Evolutionary conservation across 345 rosid genomes (phyloP), one percentile per base, ranked within the genome.

Genomic region (Gynandropsis gynandra): DNA sequence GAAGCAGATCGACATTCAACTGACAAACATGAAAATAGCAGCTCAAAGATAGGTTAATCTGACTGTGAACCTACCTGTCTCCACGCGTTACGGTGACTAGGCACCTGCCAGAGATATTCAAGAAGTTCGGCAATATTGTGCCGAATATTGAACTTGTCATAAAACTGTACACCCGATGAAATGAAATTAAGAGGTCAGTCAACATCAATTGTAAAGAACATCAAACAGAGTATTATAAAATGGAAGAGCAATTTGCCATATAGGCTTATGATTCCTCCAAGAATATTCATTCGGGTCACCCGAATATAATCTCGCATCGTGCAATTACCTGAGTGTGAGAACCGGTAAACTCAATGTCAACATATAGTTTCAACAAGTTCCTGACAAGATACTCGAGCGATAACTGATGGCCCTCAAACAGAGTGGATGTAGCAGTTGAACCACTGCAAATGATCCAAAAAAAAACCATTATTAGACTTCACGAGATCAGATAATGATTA

Each of bases 341-440:
- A 52, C 99, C 97, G 4, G 95, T 93, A 81, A 93, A 88, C 80
- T 93, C 99, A 54, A 93, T 93, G 68, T 93, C 99, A 66, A 93
- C 99, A 81, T 93, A 93, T 39, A 88, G 78, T 84, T 88, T 88
- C 76, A 93, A 78, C 59, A 93, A 90, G 61, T 93, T 93, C 76
- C 97, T 80, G 61, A 93, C 97, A 67, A 93, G 97, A 74, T 83
- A 85, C 65, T 88, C 80, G 17, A 88, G 86, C 21, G 99, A 81
- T 67, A 93, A 60, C 64, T 75, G 95, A 68, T 93, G 97, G 56
- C 95, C 99, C 61, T 93, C 99, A 47, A 93, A 93, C 18, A 93
- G 76, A 64, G 85, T 63, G 15, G 87, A 70, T 34, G 92, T 83
- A 49, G 79, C 82, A 70, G 95, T 74, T 57, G 94, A 81, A 64